Evolutionary conservation across 495 filamentous ascomycete genomes (phyloP), one percentile per base, ranked within the genome.

Genomic region (Hyaloscypha bicolor): DNA sequence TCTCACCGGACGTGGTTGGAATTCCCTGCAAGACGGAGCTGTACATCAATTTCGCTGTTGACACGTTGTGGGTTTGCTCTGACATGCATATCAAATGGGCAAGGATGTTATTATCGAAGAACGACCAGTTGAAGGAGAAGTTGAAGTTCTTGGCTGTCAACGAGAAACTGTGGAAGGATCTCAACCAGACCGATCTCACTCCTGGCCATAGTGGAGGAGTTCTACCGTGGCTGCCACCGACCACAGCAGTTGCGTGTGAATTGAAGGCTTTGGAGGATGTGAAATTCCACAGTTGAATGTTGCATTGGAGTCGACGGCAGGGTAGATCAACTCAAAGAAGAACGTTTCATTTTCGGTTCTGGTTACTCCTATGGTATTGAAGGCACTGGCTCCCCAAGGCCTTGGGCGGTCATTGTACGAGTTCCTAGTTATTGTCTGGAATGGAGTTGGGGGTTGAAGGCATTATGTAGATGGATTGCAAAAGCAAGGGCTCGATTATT

Each of bases 51-150:
- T 64, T 64, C 19, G n/a, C 19, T 5, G 30, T 48, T 4, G 66
- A 64, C 11, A 63, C 66, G 19, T 33, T 69, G 4, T 69, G 66
- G 53, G n/a, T 69, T 6, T 69, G 66, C 35, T 37, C n/a, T 9
- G 61, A 69, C 29, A 52, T 69, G n/a, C 32, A 33, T 16, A n/a
- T 51, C 11, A 55, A 63, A 32, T 53, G 22, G 42, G 61, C 62
- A 12, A 25, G 61, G 25, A 33, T 64, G n/a, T 31, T 69, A n/a
- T 32, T 69, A 21, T 35, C 19, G 8, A 60, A 60, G 30, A 69
- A 69, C 39, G 52, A 64, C 4, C 53, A 55, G 30, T 39, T 69
- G 66, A 48, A 64, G 30, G 32, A 60, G 22, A 53, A 55, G 16
- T 8, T 69, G 31, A 64, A 55, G 55, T 64, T 64, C 55, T 12